A percentile compares a stretch with the other conserved stretches of the same genome.
Evolutionary conservation across 495 filamentous ascomycete genomes (phyloP).

Genomic region (Filosporella fistucella): DNA sequence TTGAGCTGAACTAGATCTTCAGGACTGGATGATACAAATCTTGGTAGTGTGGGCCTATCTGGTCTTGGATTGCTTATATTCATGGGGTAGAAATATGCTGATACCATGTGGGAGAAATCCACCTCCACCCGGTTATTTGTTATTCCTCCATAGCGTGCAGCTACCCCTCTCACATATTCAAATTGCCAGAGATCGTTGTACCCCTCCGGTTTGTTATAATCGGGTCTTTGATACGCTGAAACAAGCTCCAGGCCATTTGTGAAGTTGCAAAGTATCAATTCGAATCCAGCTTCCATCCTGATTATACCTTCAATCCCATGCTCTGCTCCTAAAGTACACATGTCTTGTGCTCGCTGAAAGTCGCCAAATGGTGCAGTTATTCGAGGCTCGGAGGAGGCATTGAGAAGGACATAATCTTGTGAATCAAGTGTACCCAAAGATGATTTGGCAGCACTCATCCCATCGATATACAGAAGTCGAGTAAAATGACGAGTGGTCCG

Average conservation of each 20-base stretch:
- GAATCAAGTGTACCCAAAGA: conserved; percentile 55
- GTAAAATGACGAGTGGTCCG: conserved; percentile 37
- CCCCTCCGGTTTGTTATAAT: neutral
- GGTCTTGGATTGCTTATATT: conserved; percentile 48
- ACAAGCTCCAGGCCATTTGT: conserved; percentile 8
- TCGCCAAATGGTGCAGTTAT: conserved; percentile 27
- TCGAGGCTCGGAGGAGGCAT: neutral
- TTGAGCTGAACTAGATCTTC: conserved; percentile 37
- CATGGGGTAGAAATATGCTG: conserved; percentile 48
- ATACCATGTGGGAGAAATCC: conserved; percentile 59
- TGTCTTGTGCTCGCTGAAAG: conserved; percentile 34
- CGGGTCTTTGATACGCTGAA: conserved; percentile 16
- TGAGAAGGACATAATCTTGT: conserved; percentile 1
- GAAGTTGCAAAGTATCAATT: conserved; percentile 66
- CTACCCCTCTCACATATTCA: conserved; percentile 37
- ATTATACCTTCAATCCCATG: conserved; percentile 59
- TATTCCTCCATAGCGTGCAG: conserved; percentile 55
- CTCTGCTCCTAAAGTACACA: conserved; percentile 44
- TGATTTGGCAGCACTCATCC: conserved; percentile 55
- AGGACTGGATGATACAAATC: conserved; percentile 29
- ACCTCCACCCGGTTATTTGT: conserved; percentile 46
- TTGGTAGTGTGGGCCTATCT: conserved; percentile 34
- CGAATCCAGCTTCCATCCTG: conserved; percentile 66
- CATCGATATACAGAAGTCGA: conserved; percentile 57
- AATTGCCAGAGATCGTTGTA: conserved; percentile 11